Conservation (phyloP, 805 yeast genomes). For the Saccharomyces jurei region DNA sequence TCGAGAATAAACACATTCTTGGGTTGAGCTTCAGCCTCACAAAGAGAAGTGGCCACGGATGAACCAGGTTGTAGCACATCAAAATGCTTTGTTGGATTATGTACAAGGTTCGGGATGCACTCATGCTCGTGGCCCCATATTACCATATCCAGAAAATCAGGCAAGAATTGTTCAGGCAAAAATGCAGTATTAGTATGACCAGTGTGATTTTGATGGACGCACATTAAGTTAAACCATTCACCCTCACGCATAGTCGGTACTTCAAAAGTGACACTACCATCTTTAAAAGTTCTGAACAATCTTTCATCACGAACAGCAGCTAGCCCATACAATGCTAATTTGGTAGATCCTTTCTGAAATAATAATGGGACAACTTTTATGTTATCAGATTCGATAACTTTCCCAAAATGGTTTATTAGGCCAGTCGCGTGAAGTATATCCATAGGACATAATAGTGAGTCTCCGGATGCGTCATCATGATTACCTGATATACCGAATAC, state of each 20-base stretch:
- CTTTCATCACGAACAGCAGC: slow-evolving; percentile 88
- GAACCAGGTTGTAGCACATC: slow-evolving; percentile 88
- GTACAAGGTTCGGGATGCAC: slow-evolving; percentile 63
- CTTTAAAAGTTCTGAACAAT: slow-evolving; percentile 70
- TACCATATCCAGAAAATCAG: slow-evolving; percentile 71
- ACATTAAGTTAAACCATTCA: slow-evolving; percentile 77
- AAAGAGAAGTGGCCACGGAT: slow-evolving; percentile 82
- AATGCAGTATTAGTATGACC: slow-evolving; percentile 74
- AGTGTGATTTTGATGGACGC: slow-evolving; percentile 87
- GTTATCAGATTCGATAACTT: slow-evolving; percentile 64
- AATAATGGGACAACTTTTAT: slow-evolving; percentile 70
- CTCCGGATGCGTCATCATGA: slow-evolving; percentile 95
- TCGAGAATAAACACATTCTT: slow-evolving; percentile 70
- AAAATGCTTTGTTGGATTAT: slow-evolving; percentile 50
- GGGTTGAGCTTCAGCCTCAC: slow-evolving; percentile 72
- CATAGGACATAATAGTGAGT: slow-evolving; percentile 71
- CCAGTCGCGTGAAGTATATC: slow-evolving; percentile 80
- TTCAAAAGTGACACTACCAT: slow-evolving; percentile 69
- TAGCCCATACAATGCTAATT: slow-evolving; percentile 80
- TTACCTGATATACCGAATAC: slow-evolving; percentile 90
- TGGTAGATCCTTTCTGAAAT: slow-evolving; percentile 74
- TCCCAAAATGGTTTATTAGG: slow-evolving; percentile 81
- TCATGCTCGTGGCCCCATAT: slow-evolving; percentile 99
- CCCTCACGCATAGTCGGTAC: slow-evolving; percentile 52
- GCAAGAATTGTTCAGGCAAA: slow-evolving; percentile 78